Conservation (phyloP, 768 basidiomycete genomes). For the Termitomyces sp. region DNA sequence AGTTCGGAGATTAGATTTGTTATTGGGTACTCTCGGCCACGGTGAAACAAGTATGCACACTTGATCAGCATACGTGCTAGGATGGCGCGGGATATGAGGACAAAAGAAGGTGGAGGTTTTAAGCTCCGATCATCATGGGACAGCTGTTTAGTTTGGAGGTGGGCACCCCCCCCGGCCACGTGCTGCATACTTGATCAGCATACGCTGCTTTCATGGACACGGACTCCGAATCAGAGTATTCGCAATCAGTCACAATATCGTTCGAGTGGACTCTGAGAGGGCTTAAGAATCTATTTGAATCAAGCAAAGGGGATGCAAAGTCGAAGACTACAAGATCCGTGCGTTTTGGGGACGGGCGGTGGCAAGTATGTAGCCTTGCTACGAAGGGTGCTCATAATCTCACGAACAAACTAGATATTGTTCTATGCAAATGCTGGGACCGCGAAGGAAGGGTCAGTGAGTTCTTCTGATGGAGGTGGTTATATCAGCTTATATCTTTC, state of each 20-base stretch:
- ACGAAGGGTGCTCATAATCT: neutral
- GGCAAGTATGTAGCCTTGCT: conserved; percentile 50
- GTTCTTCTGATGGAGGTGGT: conserved; percentile 23
- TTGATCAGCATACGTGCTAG: too few relatives aligned
- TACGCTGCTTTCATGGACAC: conserved; percentile 1
- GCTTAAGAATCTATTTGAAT: conserved; percentile 69
- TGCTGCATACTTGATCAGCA: too few relatives aligned
- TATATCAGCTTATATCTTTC: conserved; percentile 76
- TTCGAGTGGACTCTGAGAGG: conserved; percentile 79
- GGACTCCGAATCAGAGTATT: conserved; percentile 28
- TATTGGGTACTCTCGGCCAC: too few relatives aligned
- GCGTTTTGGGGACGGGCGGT: conserved; percentile 70
- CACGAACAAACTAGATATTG: conserved; percentile 45
- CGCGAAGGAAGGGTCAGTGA: conserved; percentile 36
- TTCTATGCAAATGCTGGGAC: conserved; percentile 83
- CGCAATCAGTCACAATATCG: conserved; percentile 50
- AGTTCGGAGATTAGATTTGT: too few relatives aligned
- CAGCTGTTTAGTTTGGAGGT: too few relatives aligned
- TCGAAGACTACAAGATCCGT: conserved; percentile 73
- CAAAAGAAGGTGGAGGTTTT: too few relatives aligned
- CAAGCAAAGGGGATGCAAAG: conserved; percentile 72
- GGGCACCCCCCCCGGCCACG: too few relatives aligned
- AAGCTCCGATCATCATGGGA: too few relatives aligned
- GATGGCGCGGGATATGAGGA: too few relatives aligned
- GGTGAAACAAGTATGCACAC: too few relatives aligned